Conservation (phyloP, 1,139 yeast genomes). For the Protomyces inouyei region DNA sequence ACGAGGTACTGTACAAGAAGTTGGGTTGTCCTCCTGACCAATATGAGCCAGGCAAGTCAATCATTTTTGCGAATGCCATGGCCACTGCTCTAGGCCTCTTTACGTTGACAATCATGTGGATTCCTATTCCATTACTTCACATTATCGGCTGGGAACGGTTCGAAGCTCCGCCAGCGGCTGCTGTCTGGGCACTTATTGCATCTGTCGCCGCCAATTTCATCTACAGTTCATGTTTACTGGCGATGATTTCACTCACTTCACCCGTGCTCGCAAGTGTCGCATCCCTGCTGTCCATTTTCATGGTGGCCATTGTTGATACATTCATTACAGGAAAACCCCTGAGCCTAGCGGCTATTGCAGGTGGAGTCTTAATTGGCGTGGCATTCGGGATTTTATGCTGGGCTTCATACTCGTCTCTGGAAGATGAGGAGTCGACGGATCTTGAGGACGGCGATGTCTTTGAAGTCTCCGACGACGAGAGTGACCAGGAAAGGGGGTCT, state of each 20-base stretch:
- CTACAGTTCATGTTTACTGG: slow-evolving; percentile 68
- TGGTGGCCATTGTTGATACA: slow-evolving; percentile 79
- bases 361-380: slow-evolving; percentile 46
- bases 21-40: slow-evolving; percentile 68
- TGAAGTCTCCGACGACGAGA: slow-evolving; percentile 2
- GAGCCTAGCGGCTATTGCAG: slow-evolving; percentile 40
- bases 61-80: slow-evolving; percentile 54
- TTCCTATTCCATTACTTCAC: slow-evolving; percentile 51
- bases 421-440: slow-evolving; percentile 45
- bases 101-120: slow-evolving; percentile 52
- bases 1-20: slow-evolving; percentile 77
- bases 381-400: slow-evolving; percentile 67
- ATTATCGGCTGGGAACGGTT: slow-evolving; percentile 56
- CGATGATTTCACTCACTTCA: slow-evolving; percentile 76
- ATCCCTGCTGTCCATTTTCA: slow-evolving; percentile 67
- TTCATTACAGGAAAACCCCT: slow-evolving; percentile 54
- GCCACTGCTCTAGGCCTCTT: slow-evolving; percentile 57
- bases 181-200: slow-evolving; percentile 46
- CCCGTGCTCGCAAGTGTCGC: slow-evolving; percentile 84
- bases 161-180: slow-evolving; percentile 48
- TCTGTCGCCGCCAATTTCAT: slow-evolving; percentile 56
- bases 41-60: slow-evolving; percentile 49
- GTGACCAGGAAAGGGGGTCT: background rate
- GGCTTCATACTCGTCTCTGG: slow-evolving; percentile 70
- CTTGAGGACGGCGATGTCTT: background rate